Evolutionary conservation across 441 rosid genomes (phyloP).

Genomic region (Populus trichocarpa): DNA sequence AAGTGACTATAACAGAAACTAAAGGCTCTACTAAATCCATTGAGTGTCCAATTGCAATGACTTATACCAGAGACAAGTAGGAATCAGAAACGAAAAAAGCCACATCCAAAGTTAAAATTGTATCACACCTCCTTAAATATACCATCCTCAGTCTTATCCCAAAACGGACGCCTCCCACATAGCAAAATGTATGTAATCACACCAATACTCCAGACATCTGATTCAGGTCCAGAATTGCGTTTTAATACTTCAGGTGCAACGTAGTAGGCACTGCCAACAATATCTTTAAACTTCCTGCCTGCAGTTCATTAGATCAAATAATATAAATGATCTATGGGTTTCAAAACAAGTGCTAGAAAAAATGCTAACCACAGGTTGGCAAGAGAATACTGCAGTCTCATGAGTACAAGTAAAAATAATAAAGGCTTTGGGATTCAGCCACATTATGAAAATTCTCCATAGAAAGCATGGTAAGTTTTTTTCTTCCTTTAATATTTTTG

Average conservation of each 20-base stretch:
- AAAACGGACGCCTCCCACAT: constrained; percentile 95
- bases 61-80: neutral
- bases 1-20: neutral
- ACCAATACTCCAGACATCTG: constrained; percentile 98
- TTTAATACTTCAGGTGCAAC: constrained; percentile 96
- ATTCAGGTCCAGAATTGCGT: constrained; percentile 94
- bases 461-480: neutral
- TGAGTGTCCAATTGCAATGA: neutral
- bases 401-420: neutral
- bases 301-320: constrained; percentile 25
- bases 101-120: constrained; percentile 16
- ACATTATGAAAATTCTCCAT: neutral
- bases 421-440: neutral
- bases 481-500: neutral
- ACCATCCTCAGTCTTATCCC: constrained; percentile 98
- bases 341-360: neutral
- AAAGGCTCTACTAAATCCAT: neutral
- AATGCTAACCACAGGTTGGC: neutral
- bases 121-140: constrained; percentile 85
- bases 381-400: neutral
- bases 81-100: neutral
- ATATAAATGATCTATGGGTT: neutral
- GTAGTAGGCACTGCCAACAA: constrained; percentile 26
- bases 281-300: constrained; percentile 91
- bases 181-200: constrained; percentile 92